Base-by-base conservation (phyloP, 176 grass and related monocot species). In the Puccinellia tenuiflora region DNA sequence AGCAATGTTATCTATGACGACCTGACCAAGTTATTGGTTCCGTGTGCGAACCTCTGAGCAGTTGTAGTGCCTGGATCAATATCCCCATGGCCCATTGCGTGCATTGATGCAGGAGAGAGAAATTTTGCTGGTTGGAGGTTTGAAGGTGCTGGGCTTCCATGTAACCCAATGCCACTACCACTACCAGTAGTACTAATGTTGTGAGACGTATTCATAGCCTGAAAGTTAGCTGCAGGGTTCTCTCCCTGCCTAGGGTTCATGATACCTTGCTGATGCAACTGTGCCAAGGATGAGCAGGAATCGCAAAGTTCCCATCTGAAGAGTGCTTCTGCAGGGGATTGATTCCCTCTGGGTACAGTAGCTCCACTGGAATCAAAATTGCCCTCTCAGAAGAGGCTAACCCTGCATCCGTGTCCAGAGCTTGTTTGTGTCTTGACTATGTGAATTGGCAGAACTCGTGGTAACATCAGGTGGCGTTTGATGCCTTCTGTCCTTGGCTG, bases 81-180 rank as follows among this genome's bases (percentile, higher is more conserved):
- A 82, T 96, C 88, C 3, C 76, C 81, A 59, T 83, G 89, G 37
- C 89, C 88, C 89, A 94, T 87, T 62, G 89, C 57, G 82, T 94
- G 89, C 81, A 99, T 91, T 99, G 96, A 87, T 92, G 91, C 46
- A 94, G 52, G 40, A 96, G 71, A 52, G 93, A 89, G 75, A 90
- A 99, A 84, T 84, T 94, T 65, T 92, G 85, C 28, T 91, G 93
- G 93, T 52, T 89, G 91, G 83, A 85, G 79, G 78, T 90, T 94
- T 89, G 89, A 47, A 87, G 83, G 76, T 74, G 88, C 70, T 22
- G 88, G 60, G 42, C 35, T 85, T 83, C 97, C 91, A 87, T 93
- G 86, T 33, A 94, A 89, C 18, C 79, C 86, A 79, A 87, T 74
- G 71, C 83, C 86, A 77, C 71, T 52, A 46, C 66, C 79, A 48